phyloP scores from a whole-genome alignment of 352 stramenopile species.

The Phytopythium litorale region DNA sequence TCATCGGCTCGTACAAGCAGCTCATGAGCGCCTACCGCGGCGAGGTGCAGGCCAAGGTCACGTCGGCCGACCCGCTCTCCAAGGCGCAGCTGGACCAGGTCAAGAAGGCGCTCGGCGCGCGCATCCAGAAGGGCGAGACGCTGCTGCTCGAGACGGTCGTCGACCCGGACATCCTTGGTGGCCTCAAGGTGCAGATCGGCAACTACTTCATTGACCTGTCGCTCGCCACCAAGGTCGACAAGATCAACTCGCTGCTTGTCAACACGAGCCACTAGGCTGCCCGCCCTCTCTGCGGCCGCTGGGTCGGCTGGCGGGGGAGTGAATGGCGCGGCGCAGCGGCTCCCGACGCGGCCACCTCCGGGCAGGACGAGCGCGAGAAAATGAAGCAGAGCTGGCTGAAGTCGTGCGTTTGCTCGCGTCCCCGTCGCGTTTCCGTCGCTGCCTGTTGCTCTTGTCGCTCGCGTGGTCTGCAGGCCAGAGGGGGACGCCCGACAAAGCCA shows the following conservation, averaged over 20 bases:
- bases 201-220: conserved; percentile 98
- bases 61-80: conserved; percentile 91
- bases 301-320: neutral
- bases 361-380: neutral
- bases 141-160: conserved; percentile 91
- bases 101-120: conserved; percentile 88
- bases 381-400: conserved; percentile 8
- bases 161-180: conserved; percentile 93
- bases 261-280: conserved; percentile 48
- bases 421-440: neutral
- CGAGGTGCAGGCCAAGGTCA: conserved; percentile 96
- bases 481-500: too few relatives aligned
- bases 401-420: neutral
- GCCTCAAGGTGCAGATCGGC: conserved; percentile 96
- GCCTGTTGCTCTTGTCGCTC: neutral
- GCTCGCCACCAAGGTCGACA: conserved; percentile 94
- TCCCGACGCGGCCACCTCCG: too few relatives aligned
- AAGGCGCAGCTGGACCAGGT: conserved; percentile 92
- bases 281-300: neutral
- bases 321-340: neutral
- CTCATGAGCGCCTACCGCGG: conserved; percentile 95
- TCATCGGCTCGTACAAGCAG: conserved; percentile 90
- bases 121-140: conserved; percentile 89
- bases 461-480: neutral
- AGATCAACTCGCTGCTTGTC: conserved; percentile 86